Evolutionary conservation across 2,329 filamentous ascomycete species (phyloP).

Genomic region (Immersiporthe knoxdaviesiana): DNA sequence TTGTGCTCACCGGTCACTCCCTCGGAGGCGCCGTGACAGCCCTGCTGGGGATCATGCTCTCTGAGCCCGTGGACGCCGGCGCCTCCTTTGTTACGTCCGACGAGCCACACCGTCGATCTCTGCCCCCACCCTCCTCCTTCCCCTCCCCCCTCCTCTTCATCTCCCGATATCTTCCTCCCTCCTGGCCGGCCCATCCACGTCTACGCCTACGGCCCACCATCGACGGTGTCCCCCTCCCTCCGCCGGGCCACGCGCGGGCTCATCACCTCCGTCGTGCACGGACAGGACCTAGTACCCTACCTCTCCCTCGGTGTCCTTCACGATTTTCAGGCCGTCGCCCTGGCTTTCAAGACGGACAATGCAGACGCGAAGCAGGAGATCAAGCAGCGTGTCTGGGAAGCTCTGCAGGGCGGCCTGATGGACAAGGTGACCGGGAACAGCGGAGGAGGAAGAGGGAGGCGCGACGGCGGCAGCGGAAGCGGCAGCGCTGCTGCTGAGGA

Average conservation of each 20-base stretch:
- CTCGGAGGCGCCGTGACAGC: conserved; percentile 72
- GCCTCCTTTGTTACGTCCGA: conserved; percentile 66
- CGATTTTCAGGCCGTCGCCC: conserved; percentile 72
- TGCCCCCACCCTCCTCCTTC: conserved; percentile 36
- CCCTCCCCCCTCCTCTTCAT: conserved; percentile 27
- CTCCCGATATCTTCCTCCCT: conserved; percentile 56
- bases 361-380: conserved; percentile 69
- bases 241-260: conserved; percentile 72
- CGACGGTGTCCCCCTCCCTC: conserved; percentile 71
- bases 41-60: conserved; percentile 71
- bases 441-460: conserved; percentile 28
- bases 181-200: conserved; percentile 74
- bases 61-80: conserved; percentile 60
- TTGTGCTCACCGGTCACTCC: conserved; percentile 71
- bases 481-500: not conserved
- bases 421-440: conserved; percentile 62
- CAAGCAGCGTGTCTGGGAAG: conserved; percentile 66
- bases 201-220: conserved; percentile 76
- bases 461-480: too few species aligned
- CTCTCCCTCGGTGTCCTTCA: conserved; percentile 75
- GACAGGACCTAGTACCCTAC: conserved; percentile 73
- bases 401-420: conserved; percentile 63
- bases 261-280: conserved; percentile 75
- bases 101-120: conserved; percentile 48
- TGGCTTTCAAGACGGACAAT: conserved; percentile 74